Base-by-base conservation (phyloP, 2,329 filamentous ascomycete genomes). In the Penicillium sp. region DNA sequence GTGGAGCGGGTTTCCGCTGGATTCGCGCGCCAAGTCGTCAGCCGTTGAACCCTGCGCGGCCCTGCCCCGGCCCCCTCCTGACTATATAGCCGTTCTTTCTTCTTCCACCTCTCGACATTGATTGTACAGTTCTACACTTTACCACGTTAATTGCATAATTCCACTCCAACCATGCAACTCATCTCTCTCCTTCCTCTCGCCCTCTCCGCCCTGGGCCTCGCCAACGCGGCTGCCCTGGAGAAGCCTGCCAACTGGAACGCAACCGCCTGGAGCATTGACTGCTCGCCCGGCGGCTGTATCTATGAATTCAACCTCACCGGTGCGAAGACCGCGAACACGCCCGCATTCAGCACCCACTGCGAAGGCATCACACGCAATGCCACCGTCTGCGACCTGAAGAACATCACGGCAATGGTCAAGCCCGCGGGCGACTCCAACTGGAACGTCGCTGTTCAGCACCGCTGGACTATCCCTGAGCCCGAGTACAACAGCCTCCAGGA, bases 311-410 rank as follows among this genome's bases (percentile, higher is more conserved):
- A 66, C 48, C 66, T 73, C 43, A 40, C 39, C 25, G 65, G 65
- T 20, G 27, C 56, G 13, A 50, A 48, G 6, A 63, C 64, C 16
- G 14, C 48, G 8, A 67, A 67, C 49, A 67, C 65, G 4, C 69
- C 70, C 6, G 64, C 58, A 18, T 73, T 73, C 62, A 64, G 62
- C 44, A 69, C 70, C 35, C 60, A 59, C 46, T 73, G 70, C 60
- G 56, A 57, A 33, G 69, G 69, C 16, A 58, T 58, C 24, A 60
- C 62, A 24, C 49, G 39, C 22, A 44, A 66, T 30, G 44, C 51
- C 2, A 62, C 60, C 16, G 55, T 57, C 48, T 73, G 70, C 52
- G 53, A 57, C 16, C 53, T 69, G 58, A 33, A 51, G 22, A 53
- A 61, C 24, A 55, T 69, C 50, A 58, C 53, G 1, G 54, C 66